Evolutionary conservation across 345 rosid species (phyloP), one percentile per base, ranked within the genome.

Genomic region (Melastoma malabathricum): DNA sequence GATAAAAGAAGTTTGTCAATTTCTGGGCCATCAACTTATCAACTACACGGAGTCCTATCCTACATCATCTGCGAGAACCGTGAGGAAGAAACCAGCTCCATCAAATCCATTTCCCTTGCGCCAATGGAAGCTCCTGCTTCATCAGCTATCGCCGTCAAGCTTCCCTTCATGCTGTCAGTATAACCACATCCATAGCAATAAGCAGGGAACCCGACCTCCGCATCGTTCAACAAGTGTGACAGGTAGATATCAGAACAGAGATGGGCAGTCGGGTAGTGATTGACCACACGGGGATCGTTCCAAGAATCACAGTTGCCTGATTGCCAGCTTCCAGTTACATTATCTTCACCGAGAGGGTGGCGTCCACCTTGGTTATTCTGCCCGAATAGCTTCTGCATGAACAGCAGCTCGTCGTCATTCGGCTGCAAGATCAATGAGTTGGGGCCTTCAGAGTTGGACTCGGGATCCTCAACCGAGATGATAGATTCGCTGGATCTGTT

Each of bases 31-130:
- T 22, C 25, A 22, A 22, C 25, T 22, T 34, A 31, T 34, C 41
- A 9, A 34, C 41, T 34, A 34, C 41, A 22, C 4, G 25, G 62
- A 34, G 56, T 43, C 19, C 50, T 54, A 54, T 58, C 25, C 25
- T 22, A 22, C 25, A 22, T 22, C 25, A 55, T 50, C 68, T 72
- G 43, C 12, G 61, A 25, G 15, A 17, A 59, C 46, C 63, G 67
- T 49, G 51, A 49, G 63, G 71, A 74, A 52, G 79, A 76, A 50
- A 90, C 59, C 98, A 90, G 86, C 82, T 90, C 98, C n/a, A 90
- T 77, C 82, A 87, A 68, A 69, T 90, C 98, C 89, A 86, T 86
- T 63, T 90, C 96, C 57, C 68, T 74, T 51, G 51, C 67, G 56
- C 68, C 77, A 25, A 46, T 14, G 12, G 17, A 50, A 2, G 68